Evolutionary conservation across 1,139 yeast genomes (phyloP).

Genomic region (Saccharomyces hybrid): DNA sequence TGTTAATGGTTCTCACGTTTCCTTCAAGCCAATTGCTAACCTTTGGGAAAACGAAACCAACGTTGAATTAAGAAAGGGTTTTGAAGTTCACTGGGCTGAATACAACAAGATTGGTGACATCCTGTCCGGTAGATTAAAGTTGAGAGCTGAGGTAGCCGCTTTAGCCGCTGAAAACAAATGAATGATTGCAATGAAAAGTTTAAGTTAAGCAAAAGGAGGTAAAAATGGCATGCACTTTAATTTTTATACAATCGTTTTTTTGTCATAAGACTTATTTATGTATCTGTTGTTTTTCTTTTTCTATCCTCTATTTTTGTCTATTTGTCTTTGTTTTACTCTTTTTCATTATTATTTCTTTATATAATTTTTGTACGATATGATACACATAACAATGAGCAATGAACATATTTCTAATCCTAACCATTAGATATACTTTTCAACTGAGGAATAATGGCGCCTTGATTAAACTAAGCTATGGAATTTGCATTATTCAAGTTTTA

Average conservation of each 20-base stretch:
- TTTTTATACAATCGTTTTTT: neutral
- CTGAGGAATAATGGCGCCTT: neutral
- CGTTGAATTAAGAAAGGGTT: conserved; percentile 56
- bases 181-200: conserved; percentile 1
- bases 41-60: conserved; percentile 57
- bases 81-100: conserved; percentile 59
- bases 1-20: conserved; percentile 55
- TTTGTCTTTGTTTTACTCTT: neutral
- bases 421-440: neutral
- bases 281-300: neutral
- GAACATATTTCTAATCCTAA: neutral
- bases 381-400: conserved; percentile 1
- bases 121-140: conserved; percentile 56
- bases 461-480: neutral
- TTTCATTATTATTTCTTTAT: neutral
- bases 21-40: conserved; percentile 47
- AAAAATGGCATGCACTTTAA: neutral
- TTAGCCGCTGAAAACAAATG: conserved; percentile 9
- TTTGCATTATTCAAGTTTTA: neutral
- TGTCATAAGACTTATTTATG: neutral
- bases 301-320: neutral
- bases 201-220: neutral
- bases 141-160: conserved; percentile 37
- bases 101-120: conserved; percentile 55
- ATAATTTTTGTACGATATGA: conserved; percentile 1